Evolutionary conservation across 768 basidiomycete genomes (phyloP).

Genomic region (Mycena venus): DNA sequence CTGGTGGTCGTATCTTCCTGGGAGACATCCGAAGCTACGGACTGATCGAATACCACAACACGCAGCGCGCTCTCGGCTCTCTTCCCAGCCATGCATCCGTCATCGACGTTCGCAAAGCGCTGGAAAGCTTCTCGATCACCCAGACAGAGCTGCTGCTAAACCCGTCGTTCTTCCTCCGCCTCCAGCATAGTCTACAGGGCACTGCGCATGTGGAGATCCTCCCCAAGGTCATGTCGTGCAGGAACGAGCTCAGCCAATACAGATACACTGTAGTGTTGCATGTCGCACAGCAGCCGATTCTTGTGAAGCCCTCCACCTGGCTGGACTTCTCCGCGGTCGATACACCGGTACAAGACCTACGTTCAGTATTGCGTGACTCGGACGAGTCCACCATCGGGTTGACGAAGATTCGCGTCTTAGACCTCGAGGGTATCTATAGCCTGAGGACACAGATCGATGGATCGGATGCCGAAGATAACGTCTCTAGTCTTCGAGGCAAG

Average conservation of each 20-base stretch:
- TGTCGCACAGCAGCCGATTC: not conserved
- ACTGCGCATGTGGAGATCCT: not conserved
- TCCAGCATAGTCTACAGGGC: not conserved
- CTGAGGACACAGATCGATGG: conserved; percentile 2
- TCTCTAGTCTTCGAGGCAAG: not conserved
- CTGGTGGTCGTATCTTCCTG: not conserved
- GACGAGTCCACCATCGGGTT: not conserved
- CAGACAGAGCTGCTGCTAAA: not conserved
- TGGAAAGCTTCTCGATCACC: conserved; percentile 1
- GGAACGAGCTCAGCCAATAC: conserved; percentile 3
- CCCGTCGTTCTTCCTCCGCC: not conserved
- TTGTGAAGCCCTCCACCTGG: conserved; percentile 4
- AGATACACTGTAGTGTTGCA: not conserved
- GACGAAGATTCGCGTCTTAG: conserved; percentile 1
- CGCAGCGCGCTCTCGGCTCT: conserved; percentile 3
- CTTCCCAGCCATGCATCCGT: not conserved
- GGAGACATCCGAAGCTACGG: conserved; percentile 3
- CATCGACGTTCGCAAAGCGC: conserved; percentile 1
- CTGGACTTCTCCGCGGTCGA: not conserved
- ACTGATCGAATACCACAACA: conserved; percentile 2
- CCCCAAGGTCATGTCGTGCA: conserved; percentile 1
- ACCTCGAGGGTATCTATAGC: not conserved
- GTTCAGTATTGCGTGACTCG: conserved; percentile 1
- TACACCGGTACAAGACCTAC: not conserved
- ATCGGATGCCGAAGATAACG: conserved; percentile 1